These are phyloP conservation scores for Epichloe coenophiala DNA, from an alignment of 2,329 filamentous ascomycete species.

Conservation along the genomic window DNA sequence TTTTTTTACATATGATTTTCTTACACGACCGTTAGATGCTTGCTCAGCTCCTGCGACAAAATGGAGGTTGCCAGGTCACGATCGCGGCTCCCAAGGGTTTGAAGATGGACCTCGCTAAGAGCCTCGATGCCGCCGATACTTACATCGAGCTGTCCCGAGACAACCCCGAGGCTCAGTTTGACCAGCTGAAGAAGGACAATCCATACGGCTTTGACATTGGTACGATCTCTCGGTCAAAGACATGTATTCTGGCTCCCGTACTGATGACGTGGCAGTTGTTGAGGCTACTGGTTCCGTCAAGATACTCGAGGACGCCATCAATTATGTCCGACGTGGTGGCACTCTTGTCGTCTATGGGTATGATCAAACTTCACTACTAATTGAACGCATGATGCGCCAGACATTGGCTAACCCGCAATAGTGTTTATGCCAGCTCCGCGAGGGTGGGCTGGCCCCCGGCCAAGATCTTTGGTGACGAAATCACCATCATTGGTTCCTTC, in stretches of 20 bases:
- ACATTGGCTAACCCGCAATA: slow-evolving; percentile 7
- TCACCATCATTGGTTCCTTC: slow-evolving; percentile 61
- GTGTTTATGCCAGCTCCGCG: slow-evolving; percentile 50
- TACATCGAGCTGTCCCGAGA: slow-evolving; percentile 41
- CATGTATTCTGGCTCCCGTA: not conserved
- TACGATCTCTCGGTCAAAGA: slow-evolving; percentile 5
- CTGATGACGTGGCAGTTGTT: slow-evolving; percentile 30
- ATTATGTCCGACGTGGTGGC: slow-evolving; percentile 58
- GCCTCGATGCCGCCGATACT: slow-evolving; percentile 38
- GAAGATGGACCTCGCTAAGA: slow-evolving; percentile 57
- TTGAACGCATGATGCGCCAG: not conserved
- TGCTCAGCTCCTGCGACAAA: slow-evolving; percentile 48
- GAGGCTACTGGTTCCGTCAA: slow-evolving; percentile 57
- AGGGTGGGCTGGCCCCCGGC: slow-evolving; percentile 58
- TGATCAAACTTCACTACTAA: not conserved
- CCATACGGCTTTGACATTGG: slow-evolving; percentile 62
- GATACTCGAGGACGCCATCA: slow-evolving; percentile 57
- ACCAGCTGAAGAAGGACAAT: slow-evolving; percentile 48
- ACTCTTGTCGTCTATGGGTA: slow-evolving; percentile 55
- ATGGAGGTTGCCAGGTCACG: slow-evolving; percentile 56
- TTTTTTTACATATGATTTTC: not conserved
- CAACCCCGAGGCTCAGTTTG: slow-evolving; percentile 45
- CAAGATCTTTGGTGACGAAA: slow-evolving; percentile 57
- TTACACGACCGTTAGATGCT: slow-evolving; percentile 26
- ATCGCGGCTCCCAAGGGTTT: slow-evolving; percentile 55